Conservation (phyloP, 139 green algal genomes). For the Pseudopediastrum boryanum region DNA sequence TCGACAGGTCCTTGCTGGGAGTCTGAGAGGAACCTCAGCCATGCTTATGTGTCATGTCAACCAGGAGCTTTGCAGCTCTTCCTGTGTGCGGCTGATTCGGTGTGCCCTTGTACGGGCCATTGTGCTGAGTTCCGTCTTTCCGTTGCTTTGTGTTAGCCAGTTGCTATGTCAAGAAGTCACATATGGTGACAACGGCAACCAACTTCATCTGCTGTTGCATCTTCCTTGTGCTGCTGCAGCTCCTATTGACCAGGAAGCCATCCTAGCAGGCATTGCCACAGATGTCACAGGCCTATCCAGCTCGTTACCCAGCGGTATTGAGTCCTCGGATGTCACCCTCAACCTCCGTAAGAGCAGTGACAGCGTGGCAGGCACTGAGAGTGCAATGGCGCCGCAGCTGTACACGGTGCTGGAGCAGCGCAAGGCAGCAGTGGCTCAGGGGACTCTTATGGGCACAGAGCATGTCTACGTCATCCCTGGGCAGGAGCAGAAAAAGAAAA, state of each 20-base stretch:
- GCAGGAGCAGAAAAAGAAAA: slow-evolving; percentile 41
- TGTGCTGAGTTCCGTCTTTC: no score
- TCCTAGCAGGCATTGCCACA: slow-evolving; percentile 53
- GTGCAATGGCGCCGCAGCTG: slow-evolving; percentile 48
- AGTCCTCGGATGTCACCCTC: slow-evolving; percentile 84
- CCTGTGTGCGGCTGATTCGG: no score
- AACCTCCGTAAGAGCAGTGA: slow-evolving; percentile 88
- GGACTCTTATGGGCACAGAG: slow-evolving; percentile 81
- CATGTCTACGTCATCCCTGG: slow-evolving; percentile 91
- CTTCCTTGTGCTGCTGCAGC: neutral
- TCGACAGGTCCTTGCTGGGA: no score
- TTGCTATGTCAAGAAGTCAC: no score
- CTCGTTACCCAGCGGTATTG: slow-evolving; percentile 75
- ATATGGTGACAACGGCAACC: no score
- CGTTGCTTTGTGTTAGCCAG: no score
- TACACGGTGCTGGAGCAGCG: slow-evolving; percentile 64
- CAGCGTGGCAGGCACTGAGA: slow-evolving; percentile 34
- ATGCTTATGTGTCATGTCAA: no score
- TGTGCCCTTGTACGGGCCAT: no score
- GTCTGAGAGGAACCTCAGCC: no score
- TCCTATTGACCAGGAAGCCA: slow-evolving; percentile 52
- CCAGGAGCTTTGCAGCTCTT: no score
- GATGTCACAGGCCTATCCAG: slow-evolving; percentile 58
- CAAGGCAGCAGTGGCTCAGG: slow-evolving; percentile 23
- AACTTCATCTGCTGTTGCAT: no score